Percentiles rank a stretch among this genome's conserved stretches.
phyloP scores from a whole-genome alignment of 352 stramenopile genomes.

The Phytophthora syringae region DNA sequence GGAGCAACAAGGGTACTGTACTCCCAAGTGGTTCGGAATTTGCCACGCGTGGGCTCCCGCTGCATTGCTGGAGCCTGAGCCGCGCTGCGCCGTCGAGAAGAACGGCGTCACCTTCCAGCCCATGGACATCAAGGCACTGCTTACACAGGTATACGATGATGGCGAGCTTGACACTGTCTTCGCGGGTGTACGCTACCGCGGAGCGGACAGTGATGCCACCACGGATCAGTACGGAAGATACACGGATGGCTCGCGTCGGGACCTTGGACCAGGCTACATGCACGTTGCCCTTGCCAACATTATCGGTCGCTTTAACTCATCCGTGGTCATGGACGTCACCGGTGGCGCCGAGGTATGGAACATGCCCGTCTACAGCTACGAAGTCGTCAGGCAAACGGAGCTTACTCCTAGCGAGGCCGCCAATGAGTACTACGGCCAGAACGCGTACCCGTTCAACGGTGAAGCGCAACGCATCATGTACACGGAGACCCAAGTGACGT shows the following conservation, averaged over 20 bases:
- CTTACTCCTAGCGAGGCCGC: slow-evolving; percentile 42
- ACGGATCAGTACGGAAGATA: slow-evolving; percentile 61
- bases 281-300: slow-evolving; percentile 56
- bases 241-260: slow-evolving; percentile 42
- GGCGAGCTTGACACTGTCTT: slow-evolving; percentile 44
- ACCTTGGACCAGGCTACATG: slow-evolving; percentile 58
- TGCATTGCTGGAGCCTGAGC: slow-evolving; percentile 51
- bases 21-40: slow-evolving; percentile 52
- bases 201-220: slow-evolving; percentile 14
- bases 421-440: slow-evolving; percentile 38
- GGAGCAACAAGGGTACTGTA: slow-evolving; percentile 46
- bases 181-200: slow-evolving; percentile 47
- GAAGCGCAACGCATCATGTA: slow-evolving; percentile 47
- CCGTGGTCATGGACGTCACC: slow-evolving; percentile 55
- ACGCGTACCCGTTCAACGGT: slow-evolving; percentile 58
- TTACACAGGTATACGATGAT: slow-evolving; percentile 54
- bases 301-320: slow-evolving; percentile 43
- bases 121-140: slow-evolving; percentile 57
- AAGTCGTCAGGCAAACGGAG: slow-evolving; percentile 40
- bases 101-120: slow-evolving; percentile 60
- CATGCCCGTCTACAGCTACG: slow-evolving; percentile 59
- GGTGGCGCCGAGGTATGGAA: slow-evolving; percentile 61
- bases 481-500: slow-evolving; percentile 48
- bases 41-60: slow-evolving; percentile 54
- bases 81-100: slow-evolving; percentile 44